Conservation (phyloP, 2,329 filamentous ascomycete species). For the Cladophialophora yegresii region DNA sequence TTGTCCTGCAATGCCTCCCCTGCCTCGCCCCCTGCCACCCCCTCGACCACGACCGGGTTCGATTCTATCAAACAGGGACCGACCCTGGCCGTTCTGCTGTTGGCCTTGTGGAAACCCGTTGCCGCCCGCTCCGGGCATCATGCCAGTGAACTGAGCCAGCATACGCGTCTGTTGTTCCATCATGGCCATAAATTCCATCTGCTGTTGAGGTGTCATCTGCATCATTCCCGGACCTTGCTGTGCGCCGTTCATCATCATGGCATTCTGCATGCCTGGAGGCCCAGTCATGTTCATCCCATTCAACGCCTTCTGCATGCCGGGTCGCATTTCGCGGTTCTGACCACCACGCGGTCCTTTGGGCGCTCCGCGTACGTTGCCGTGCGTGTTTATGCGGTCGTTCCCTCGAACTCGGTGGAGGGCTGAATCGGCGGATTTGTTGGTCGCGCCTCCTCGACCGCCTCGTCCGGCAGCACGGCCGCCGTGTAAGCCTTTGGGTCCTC, state of each 20-base stretch:
- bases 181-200: conserved; percentile 74
- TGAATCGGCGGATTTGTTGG: conserved; percentile 76
- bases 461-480: conserved; percentile 67
- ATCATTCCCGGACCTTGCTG: conserved; percentile 54
- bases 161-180: conserved; percentile 85
- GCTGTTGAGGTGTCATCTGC: conserved; percentile 65
- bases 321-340: conserved; percentile 46
- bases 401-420: conserved; percentile 79
- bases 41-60: conserved; percentile 41
- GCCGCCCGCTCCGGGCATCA: conserved; percentile 56
- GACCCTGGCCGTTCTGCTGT: conserved; percentile 48
- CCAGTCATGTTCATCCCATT: conserved; percentile 41
- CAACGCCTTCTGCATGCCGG: conserved; percentile 51
- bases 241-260: conserved; percentile 50
- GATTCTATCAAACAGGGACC: conserved; percentile 75
- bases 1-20: conserved; percentile 30
- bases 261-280: conserved; percentile 41
- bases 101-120: conserved; percentile 49
- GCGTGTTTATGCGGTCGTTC: conserved; percentile 77
- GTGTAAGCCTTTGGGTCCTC: conserved; percentile 92
- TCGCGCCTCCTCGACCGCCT: conserved; percentile 79
- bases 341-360: conserved; percentile 70
- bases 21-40: conserved; percentile 31
- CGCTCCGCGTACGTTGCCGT: conserved; percentile 61
- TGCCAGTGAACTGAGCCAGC: conserved; percentile 70